These are phyloP conservation scores for Aspergillus kassunensis DNA, from an alignment of 495 filamentous ascomycete genomes.

Conservation along the genomic window DNA sequence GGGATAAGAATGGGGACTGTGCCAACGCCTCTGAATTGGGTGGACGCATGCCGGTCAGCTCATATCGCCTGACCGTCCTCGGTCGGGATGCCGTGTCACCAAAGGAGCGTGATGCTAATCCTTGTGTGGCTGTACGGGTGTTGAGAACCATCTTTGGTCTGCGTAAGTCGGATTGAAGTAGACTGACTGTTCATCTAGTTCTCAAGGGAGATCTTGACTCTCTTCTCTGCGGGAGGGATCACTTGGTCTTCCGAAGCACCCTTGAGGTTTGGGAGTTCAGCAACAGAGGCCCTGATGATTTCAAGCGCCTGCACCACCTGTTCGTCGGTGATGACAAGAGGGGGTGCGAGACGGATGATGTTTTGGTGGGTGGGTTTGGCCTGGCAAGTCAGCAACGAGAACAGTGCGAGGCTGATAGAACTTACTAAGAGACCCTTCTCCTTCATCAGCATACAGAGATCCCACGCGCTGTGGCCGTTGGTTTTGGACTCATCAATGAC, in stretches of 20 bases:
- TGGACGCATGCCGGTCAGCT: no score
- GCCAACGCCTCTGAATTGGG: background rate
- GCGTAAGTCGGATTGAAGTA: background rate
- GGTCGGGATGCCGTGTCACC: background rate
- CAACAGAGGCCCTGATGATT: constrained; percentile 48
- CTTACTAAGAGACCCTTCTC: constrained; percentile 88
- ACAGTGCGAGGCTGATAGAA: background rate
- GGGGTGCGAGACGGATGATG: constrained; percentile 68
- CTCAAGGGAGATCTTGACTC: constrained; percentile 47
- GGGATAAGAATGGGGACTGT: background rate
- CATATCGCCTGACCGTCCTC: background rate
- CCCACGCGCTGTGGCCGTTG: constrained; percentile 88
- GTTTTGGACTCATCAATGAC: constrained; percentile 90
- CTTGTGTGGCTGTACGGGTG: background rate
- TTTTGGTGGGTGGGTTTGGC: constrained; percentile 98
- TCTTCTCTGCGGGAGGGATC: constrained; percentile 48
- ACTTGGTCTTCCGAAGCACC: constrained; percentile 43
- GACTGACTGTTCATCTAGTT: constrained; percentile 26
- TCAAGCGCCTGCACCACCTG: constrained; percentile 46
- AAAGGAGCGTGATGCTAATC: background rate
- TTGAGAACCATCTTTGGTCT: background rate
- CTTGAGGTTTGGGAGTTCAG: constrained; percentile 48
- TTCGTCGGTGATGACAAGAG: constrained; percentile 54
- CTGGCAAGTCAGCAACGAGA: constrained; percentile 45
- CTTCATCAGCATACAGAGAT: constrained; percentile 93